Percentiles rank a stretch among this genome's conserved stretches.
Evolutionary conservation across 208 protist species (phyloP).

Genomic region (Acanthamoeba triangularis): DNA sequence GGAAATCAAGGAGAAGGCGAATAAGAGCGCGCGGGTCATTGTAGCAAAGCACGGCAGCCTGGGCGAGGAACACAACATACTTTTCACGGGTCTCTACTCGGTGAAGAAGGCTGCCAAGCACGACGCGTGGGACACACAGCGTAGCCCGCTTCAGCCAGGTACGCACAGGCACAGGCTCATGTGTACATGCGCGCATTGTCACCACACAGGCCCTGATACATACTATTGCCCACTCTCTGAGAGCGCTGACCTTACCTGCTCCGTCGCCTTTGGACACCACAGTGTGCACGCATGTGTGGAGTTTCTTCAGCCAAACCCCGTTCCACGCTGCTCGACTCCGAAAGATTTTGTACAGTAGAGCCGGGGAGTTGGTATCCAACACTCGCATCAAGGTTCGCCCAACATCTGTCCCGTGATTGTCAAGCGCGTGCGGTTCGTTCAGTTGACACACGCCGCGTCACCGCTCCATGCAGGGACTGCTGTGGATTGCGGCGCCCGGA

Average conservation of each 20-base stretch:
- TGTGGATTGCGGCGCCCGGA: background rate
- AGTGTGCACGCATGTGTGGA: conserved; percentile 5
- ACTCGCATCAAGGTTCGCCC: background rate
- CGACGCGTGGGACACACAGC: background rate
- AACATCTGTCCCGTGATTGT: too few species aligned
- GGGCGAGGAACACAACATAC: background rate
- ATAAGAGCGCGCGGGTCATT: background rate
- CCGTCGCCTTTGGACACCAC: background rate
- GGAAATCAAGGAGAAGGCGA: background rate
- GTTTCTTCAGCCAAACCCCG: conserved; percentile 4
- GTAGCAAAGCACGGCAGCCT: background rate
- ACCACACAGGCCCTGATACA: too few species aligned
- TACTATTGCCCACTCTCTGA: too few species aligned
- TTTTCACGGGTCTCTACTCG: conserved; percentile 3
- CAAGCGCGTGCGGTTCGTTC: too few species aligned
- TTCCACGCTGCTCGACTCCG: background rate
- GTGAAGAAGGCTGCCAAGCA: conserved; percentile 20
- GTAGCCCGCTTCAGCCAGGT: background rate
- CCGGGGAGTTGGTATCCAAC: conserved; percentile 28
- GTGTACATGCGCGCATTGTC: background rate
- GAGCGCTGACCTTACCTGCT: too few species aligned
- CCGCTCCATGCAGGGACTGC: background rate
- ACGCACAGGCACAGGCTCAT: background rate
- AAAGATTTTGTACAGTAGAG: conserved; percentile 13
- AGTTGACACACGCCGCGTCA: background rate